A percentile compares a stretch with the other conserved stretches of the same genome.
phyloP scores from a whole-genome alignment of 129 eudicot species.

The Pittosporum tobira region DNA sequence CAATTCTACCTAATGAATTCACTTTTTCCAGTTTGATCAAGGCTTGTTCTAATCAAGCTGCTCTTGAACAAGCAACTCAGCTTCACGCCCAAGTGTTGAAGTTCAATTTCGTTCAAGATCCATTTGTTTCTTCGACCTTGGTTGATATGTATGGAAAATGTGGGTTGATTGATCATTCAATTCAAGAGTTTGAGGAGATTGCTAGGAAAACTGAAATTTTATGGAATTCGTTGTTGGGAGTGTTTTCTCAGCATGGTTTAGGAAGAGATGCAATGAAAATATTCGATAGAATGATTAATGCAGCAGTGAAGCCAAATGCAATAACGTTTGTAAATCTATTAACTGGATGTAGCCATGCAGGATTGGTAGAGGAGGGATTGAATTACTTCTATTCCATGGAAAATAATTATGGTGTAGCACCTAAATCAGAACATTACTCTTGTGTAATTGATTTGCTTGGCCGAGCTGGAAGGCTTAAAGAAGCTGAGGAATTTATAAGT shows the following conservation, averaged over 20 bases:
- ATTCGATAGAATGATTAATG: conserved; percentile 21
- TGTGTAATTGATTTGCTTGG: conserved; percentile 43
- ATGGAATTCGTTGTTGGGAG: conserved; percentile 37
- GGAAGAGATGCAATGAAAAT: conserved; percentile 26
- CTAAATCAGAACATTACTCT: conserved; percentile 37
- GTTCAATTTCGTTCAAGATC: conserved; percentile 24
- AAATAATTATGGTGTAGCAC: conserved; percentile 23
- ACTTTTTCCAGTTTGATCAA: conserved; percentile 45
- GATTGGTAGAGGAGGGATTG: conserved; percentile 32
- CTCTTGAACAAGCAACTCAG: conserved; percentile 46
- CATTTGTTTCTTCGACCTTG: conserved; percentile 30
- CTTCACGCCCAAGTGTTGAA: conserved; percentile 40
- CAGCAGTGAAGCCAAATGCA: conserved; percentile 28
- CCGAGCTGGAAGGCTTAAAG: conserved; percentile 41
- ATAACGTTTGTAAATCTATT: conserved; percentile 36
- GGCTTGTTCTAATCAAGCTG: conserved; percentile 44
- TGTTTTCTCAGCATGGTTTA: conserved; percentile 38
- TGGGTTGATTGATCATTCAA: conserved; percentile 32
- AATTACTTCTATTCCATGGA: conserved; percentile 34
- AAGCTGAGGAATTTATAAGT: conserved; percentile 34
- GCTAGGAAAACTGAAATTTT: conserved; percentile 17
- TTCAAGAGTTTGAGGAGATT: conserved; percentile 23
- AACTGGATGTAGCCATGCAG: conserved; percentile 41
- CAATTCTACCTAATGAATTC: conserved; percentile 30
- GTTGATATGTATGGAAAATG: conserved; percentile 52